Conservation (phyloP, 2,329 filamentous ascomycete genomes). For the Chaetomium sp. region DNA sequence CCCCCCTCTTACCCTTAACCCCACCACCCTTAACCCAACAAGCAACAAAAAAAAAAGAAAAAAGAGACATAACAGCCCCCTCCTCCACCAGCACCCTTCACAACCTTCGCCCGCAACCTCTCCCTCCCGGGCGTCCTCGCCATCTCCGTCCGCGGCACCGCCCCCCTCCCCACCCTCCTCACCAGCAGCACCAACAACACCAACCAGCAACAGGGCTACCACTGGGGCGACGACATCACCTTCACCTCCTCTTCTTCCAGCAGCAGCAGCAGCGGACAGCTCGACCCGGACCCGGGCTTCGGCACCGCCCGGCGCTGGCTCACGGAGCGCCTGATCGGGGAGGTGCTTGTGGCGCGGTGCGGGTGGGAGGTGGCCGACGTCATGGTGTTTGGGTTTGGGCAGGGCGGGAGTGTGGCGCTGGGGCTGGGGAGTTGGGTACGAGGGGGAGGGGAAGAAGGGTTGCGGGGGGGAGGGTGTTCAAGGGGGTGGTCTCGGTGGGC, state of each 20-base stretch:
- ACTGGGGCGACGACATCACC: slow-evolving; percentile 69
- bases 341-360: slow-evolving; percentile 55
- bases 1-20: background rate
- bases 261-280: slow-evolving; percentile 44
- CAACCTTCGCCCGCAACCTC: slow-evolving; percentile 67
- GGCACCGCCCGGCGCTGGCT: slow-evolving; percentile 51
- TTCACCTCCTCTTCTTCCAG: too few species aligned
- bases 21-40: background rate
- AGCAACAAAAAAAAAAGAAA: background rate
- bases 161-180: slow-evolving; percentile 66
- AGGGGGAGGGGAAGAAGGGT: slow-evolving; percentile 21
- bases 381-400: slow-evolving; percentile 67
- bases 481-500: slow-evolving; percentile 55
- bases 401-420: slow-evolving; percentile 66
- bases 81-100: slow-evolving; percentile 60
- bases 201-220: slow-evolving; percentile 45
- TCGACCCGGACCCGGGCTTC: slow-evolving; percentile 67
- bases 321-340: slow-evolving; percentile 53
- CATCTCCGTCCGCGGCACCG: slow-evolving; percentile 72
- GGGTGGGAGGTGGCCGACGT: slow-evolving; percentile 64
- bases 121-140: slow-evolving; percentile 75
- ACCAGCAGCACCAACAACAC: slow-evolving; percentile 41
- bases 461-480: slow-evolving; percentile 39
- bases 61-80: background rate
- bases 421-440: slow-evolving; percentile 29